These are phyloP conservation scores for Platismatia glauca DNA, from an alignment of 495 filamentous ascomycete species.

Conservation along the genomic window DNA sequence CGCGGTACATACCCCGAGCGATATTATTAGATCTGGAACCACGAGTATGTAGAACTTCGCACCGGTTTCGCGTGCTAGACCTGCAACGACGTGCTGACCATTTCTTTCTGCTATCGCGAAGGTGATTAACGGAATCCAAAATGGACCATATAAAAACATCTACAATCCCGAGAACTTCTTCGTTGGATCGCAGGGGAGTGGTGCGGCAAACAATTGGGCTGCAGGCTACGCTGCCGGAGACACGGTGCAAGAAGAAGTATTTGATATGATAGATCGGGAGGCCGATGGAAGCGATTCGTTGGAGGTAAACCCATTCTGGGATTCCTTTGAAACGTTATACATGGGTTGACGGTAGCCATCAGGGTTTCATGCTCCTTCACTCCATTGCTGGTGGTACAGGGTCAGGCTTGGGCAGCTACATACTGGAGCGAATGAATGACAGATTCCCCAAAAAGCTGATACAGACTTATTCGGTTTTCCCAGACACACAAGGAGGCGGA, in stretches of 20 bases:
- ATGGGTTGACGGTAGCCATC: not conserved
- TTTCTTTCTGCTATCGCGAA: constrained; percentile 23
- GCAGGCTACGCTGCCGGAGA: constrained; percentile 91
- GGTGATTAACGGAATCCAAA: constrained; percentile 88
- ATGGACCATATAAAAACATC: constrained; percentile 89
- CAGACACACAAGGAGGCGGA: constrained; percentile 69
- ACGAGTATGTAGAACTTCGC: constrained; percentile 46
- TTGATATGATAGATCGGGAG: constrained; percentile 99
- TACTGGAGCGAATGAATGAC: constrained; percentile 95
- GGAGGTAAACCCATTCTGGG: constrained; percentile 47
- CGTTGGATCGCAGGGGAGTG: constrained; percentile 79
- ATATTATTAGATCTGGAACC: constrained; percentile 95
- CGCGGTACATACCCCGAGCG: constrained; percentile 91
- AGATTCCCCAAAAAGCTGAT: constrained; percentile 98
- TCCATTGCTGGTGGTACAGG: constrained; percentile 97
- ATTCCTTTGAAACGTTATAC: not conserved
- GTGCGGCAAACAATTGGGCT: constrained; percentile 97
- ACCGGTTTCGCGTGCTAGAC: not conserved
- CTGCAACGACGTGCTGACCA: not conserved
- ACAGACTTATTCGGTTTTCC: constrained; percentile 97
- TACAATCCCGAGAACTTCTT: constrained; percentile 99
- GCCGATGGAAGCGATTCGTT: constrained; percentile 96
- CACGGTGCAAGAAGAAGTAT: constrained; percentile 86
- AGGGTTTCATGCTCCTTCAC: constrained; percentile 97
- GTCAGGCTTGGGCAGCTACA: constrained; percentile 85